Base-by-base conservation (phyloP, 2,329 filamentous ascomycete genomes). In the Cercospora brassicicola region DNA sequence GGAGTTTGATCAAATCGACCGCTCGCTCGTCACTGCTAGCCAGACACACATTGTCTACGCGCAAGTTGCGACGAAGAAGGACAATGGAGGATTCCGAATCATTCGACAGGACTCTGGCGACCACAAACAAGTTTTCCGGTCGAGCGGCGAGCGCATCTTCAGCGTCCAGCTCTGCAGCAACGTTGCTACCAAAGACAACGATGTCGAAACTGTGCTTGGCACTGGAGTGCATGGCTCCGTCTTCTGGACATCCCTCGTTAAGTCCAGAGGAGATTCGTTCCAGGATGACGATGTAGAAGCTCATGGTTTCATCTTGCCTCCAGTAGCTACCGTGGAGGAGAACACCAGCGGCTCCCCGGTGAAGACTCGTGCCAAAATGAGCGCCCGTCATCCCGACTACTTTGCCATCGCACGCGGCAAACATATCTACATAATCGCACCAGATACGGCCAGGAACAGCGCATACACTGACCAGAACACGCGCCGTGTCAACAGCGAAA, bases 331-430 rank as follows among this genome's bases (percentile, higher is more conserved):
- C 11, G 91, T 93, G 73, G 94, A 97, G 74, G 94, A 95, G 76
- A 96, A 97, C 77, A 90, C 92, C 42, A 93, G 93, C 57, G 94
- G 93, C 63, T 94, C 94, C 71, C 91, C 96, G 75, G 87, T 98
- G 76, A 98, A 98, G 88, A 99, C 95, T 33, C 90, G 96, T 70
- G 94, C 94, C 62, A 93, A 95, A 78, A 90, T 92, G 70, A 97
- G 94, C 70, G 93, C 91, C 63, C 89, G 89, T 70, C 94, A 97
- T 78, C 91, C 94, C 0, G 93, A 97, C 70, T 96, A 93, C 81
- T 98, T 99, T 77, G 95, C 93, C 53, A 92, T 99, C 71, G 94
- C 94, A 62, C 91, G 95, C 67, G 95, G 96, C 76, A 98, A 97
- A 82, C 94, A 92, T 4, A 98, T 99, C 78, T 93, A 94, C 81